Evolutionary conservation across 2,329 filamentous ascomycete genomes (phyloP), one percentile per base, ranked within the genome.

Genomic region (Botrytis paeoniae): DNA sequence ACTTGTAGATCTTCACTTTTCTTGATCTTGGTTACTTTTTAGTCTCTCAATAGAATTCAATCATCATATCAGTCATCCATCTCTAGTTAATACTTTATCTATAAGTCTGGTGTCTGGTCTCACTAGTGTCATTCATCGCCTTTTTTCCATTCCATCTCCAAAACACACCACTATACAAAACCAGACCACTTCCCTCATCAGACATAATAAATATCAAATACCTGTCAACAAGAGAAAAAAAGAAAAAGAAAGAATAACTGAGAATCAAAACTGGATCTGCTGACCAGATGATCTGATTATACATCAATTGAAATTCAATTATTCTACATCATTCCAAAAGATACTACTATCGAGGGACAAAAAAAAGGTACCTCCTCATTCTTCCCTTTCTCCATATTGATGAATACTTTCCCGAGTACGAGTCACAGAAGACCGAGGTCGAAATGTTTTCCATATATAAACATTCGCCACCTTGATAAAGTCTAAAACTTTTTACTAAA

Each of bases 241-340:
- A 51, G 22, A 45, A 65, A 45, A 5, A 43, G 9, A 29, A 5
- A 18, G 25, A 63, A 29, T 4, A 20, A 29, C 37, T 43, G 61
- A 29, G 25, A 63, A 18, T 20, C 39, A 20, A 4, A 14, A 14
- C 48, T n/a, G 3, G 43, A 59, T 65, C 69, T 65, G 60, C 45
- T 71, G 69, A 71, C 69, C 61, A 29, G 25, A 71, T 71, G 45
- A 65, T 71, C 48, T 71, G 69, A 71, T 71, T 71, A 59, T 37
- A 57, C 61, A 59, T 57, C 51, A 29, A 18, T 59, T 12, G 16
- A 63, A 16, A 25, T 35, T 18, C 25, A n/a, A 63, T 54, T 41
- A 25, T 72, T 72, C 70, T 18, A 71, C 29, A 22, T 48, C 61
- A 60, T 71, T 71, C 70, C 32, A 66, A 66, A 20, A 66, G 70